A percentile compares a stretch with the other conserved stretches of the same genome.
phyloP scores from a whole-genome alignment of 2,329 filamentous ascomycete species.

The Coniochaeta sp. region DNA sequence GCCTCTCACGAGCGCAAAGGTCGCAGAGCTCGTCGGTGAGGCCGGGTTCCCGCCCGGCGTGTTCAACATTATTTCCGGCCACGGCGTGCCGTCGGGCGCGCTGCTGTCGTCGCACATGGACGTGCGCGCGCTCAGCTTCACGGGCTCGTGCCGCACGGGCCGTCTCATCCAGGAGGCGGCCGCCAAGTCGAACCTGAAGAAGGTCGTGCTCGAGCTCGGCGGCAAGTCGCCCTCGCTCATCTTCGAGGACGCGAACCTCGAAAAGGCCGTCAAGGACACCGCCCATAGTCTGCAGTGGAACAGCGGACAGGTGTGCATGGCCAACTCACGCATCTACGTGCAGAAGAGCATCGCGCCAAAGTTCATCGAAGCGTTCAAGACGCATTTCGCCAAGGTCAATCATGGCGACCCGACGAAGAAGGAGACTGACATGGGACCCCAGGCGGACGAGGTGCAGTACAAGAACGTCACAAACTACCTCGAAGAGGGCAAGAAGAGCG shows the following conservation, averaged over 20 bases:
- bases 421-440: constrained; percentile 33
- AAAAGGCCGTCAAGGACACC: constrained; percentile 50
- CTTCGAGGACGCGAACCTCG: constrained; percentile 59
- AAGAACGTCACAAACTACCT: constrained; percentile 37
- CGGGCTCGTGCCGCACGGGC: constrained; percentile 65
- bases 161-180: constrained; percentile 68
- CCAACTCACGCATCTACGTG: constrained; percentile 51
- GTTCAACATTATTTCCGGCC: constrained; percentile 65
- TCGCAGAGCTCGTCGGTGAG: constrained; percentile 53
- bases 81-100: constrained; percentile 58
- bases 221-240: constrained; percentile 60
- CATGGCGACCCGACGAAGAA: constrained; percentile 26
- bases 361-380: constrained; percentile 53
- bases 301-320: constrained; percentile 53
- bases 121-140: constrained; percentile 70
- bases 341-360: constrained; percentile 40
- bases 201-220: constrained; percentile 60
- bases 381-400: constrained; percentile 31
- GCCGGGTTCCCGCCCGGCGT: constrained; percentile 72
- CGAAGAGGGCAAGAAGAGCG: constrained; percentile 32
- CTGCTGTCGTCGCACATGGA: constrained; percentile 60
- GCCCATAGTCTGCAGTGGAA: constrained; percentile 39
- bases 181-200: constrained; percentile 55
- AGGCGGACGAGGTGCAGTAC: constrained; percentile 43
- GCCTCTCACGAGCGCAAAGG: constrained; percentile 31